Base-by-base conservation (phyloP, 2,329 filamentous ascomycete species). In the Lachnum nothofagi region DNA sequence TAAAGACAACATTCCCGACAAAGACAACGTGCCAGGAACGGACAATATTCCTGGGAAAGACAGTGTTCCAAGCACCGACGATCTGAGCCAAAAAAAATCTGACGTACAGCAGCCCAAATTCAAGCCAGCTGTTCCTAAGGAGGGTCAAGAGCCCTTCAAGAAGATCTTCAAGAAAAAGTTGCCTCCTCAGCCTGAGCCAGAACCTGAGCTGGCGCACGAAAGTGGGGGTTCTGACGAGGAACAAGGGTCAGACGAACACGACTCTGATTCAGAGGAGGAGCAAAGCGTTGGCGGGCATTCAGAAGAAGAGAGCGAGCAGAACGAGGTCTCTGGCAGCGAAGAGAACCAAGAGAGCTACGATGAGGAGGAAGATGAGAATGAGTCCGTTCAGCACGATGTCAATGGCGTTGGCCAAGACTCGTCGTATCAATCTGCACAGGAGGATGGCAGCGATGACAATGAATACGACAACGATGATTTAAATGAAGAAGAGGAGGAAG, bases 111-210 rank as follows among this genome's bases (percentile, higher is more conserved):
- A 54, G 33, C 48, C 49, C 20, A 58, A 56, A 53, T 51, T 54
- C 29, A 51, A 50, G 38, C 41, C 47, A 42, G 23, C 35, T 8
- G 33, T 29, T 31, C 44, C 35, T 3, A 46, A 46, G n/a, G 35
- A 52, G 34, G 37, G 37, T n/a, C 37, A 39, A 23, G 37, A 5
- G 20, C 20, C 37, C 3, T 12, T 19, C 5, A 39, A 39, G 37
- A 49, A 51, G 24, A 46, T 47, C 29, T 35, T 37, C 2, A 49
- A 54, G 44, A 49, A 48, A 24, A 47, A 51, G 17, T 51, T 49
- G 27, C 42, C 51, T 19, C 49, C 55, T 29, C 49, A 53, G 42
- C 55, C 52, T 17, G 50, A 20, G 4, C 51, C 51, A 4, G 57
- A 56, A 43, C 54, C 55, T 29, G 52, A 48, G 19, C 46, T 49